These are phyloP conservation scores for Hygrocybe punicea DNA, from an alignment of 768 basidiomycete species.

Conservation along the genomic window DNA sequence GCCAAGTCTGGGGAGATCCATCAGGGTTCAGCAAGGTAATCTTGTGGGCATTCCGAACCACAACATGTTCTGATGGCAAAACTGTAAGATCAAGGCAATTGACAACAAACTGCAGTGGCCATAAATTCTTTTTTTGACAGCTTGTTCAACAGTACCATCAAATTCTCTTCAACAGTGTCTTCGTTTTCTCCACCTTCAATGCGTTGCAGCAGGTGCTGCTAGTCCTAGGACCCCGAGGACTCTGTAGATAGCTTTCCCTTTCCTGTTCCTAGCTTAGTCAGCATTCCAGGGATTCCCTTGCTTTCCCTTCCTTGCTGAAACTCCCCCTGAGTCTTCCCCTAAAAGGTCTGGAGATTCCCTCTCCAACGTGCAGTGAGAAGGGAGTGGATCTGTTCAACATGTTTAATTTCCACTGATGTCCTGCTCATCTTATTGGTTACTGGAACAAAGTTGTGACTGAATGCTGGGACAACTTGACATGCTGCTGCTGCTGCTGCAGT, in stretches of 20 bases:
- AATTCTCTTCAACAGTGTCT: background rate
- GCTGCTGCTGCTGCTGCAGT: conserved; percentile 5
- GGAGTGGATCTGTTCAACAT: background rate
- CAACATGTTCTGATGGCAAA: background rate
- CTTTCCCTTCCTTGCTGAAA: too few relatives aligned
- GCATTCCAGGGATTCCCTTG: too few relatives aligned
- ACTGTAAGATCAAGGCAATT: background rate
- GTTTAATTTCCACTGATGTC: background rate
- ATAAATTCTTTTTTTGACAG: background rate
- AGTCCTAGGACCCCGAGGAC: too few relatives aligned
- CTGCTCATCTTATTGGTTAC: background rate
- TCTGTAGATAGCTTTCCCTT: too few relatives aligned
- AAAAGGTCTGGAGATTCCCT: too few relatives aligned
- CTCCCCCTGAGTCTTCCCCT: too few relatives aligned
- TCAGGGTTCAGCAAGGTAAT: too few relatives aligned
- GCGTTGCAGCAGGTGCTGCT: too few relatives aligned
- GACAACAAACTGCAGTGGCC: background rate
- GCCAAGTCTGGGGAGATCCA: background rate
- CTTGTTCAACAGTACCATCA: background rate
- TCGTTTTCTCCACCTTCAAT: background rate
- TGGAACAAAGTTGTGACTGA: conserved; percentile 1
- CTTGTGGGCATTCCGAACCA: background rate
- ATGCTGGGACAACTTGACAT: background rate
- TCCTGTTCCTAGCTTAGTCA: too few relatives aligned
- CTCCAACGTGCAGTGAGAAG: conserved; percentile 1